Conservation (phyloP, 305 asterid genomes). For the Stenogyne calaminthoides region DNA sequence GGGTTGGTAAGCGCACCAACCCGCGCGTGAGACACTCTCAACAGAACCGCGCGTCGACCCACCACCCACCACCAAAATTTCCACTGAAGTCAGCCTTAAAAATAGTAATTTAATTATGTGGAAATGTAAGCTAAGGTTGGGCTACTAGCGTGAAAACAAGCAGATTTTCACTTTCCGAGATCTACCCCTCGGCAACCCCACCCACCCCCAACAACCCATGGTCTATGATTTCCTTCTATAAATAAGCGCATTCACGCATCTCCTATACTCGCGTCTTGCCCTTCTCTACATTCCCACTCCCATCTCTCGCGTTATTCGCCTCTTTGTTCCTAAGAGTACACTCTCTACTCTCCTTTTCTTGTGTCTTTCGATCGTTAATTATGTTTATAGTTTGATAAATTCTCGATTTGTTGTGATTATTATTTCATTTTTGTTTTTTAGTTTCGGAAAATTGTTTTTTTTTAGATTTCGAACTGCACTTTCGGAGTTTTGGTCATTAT, state of each 20-base stretch:
- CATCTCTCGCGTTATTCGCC: slow-evolving; percentile 7
- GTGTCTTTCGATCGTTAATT: background rate
- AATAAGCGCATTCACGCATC: slow-evolving; percentile 21
- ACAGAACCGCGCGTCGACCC: background rate
- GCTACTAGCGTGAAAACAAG: background rate
- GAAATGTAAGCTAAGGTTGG: background rate
- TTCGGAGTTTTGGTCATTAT: background rate
- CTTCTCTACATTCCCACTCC: slow-evolving; percentile 9
- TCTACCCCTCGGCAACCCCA: slow-evolving; percentile 15
- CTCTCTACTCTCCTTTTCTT: background rate
- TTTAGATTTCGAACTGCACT: background rate
- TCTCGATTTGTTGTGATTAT: background rate
- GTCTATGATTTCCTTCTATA: slow-evolving; percentile 5
- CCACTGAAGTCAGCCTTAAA: slow-evolving; percentile 7
- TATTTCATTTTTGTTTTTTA: background rate
- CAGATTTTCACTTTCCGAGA: slow-evolving; percentile 7
- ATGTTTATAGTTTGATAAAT: background rate
- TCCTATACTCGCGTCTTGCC: slow-evolving; percentile 37
- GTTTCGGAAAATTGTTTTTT: background rate
- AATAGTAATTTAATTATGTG: background rate
- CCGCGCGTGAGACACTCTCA: slow-evolving; percentile 13
- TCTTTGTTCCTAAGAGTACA: slow-evolving; percentile 15
- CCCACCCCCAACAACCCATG: background rate
- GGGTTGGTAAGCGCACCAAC: slow-evolving; percentile 26
- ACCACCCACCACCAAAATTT: background rate